Evolutionary conservation across 1,284 basidiomycete genomes (phyloP).

Genomic region (Ceratobasidium sp.): DNA sequence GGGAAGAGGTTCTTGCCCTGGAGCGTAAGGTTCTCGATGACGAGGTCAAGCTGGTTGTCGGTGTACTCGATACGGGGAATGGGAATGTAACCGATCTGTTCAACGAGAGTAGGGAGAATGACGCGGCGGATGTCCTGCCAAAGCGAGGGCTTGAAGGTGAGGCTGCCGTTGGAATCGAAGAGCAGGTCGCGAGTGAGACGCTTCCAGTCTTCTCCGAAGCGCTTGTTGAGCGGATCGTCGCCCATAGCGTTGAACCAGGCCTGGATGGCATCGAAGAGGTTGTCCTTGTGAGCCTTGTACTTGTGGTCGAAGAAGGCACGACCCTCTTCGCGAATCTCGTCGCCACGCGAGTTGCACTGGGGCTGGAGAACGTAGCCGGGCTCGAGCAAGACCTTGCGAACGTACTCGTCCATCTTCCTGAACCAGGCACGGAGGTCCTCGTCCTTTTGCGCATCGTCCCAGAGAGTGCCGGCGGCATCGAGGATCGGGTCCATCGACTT

Average conservation of each 20-base stretch:
- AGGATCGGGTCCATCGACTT: constrained; percentile 70
- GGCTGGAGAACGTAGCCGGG: constrained; percentile 89
- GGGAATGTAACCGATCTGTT: constrained; percentile 85
- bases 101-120: constrained; percentile 81
- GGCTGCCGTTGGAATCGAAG: constrained; percentile 77
- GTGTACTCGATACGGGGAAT: constrained; percentile 92
- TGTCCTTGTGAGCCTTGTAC: constrained; percentile 85
- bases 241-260: constrained; percentile 84
- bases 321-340: constrained; percentile 69
- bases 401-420: constrained; percentile 65
- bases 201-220: constrained; percentile 84
- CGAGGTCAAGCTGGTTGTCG: constrained; percentile 84
- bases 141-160: constrained; percentile 85
- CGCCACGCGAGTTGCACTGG: constrained; percentile 68
- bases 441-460: constrained; percentile 78
- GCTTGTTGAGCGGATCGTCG: constrained; percentile 82
- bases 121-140: constrained; percentile 86
- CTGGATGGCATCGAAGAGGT: constrained; percentile 72
- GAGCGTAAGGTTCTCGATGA: constrained; percentile 92
- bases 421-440: constrained; percentile 83
- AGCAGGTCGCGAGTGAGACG: constrained; percentile 78
- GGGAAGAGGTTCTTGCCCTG: constrained; percentile 84
- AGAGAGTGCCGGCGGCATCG: constrained; percentile 75
- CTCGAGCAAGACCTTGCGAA: constrained; percentile 79
- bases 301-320: constrained; percentile 82